Base-by-base conservation (phyloP, 805 yeast genomes). In the Wickerhamiella cacticola region DNA sequence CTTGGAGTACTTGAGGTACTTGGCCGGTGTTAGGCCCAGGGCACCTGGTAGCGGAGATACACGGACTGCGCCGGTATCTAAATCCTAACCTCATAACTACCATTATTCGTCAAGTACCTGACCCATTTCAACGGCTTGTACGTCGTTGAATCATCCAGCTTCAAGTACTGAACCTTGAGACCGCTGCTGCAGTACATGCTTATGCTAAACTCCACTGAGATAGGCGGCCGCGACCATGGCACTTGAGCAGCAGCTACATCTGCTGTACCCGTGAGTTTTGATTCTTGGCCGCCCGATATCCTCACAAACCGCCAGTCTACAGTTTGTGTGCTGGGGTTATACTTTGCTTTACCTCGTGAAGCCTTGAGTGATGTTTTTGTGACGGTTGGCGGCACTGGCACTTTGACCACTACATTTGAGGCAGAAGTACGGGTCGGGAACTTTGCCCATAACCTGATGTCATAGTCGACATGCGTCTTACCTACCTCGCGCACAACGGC, bases 71-170 rank as follows among this genome's bases (percentile, higher is more conserved):
- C n/a, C n/a, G n/a, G n/a, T 5, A 8, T 31, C 63, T 61, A 81
- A 53, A 78, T 78, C 48, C 96, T 69, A 8, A 85, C 71, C 52
- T 88, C 96, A 56, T 84, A 87, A 5, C 82, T 74, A 0, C 95
- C 95, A 0, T 89, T 78, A 51, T 72, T 75, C 1, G 89, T 72
- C 13, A 74, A 61, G 61, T 89, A 89, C 56, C 83, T 76, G 28
- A 88, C 94, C 94, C 94, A 86, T 61, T 88, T 89, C 19, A 83
- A 77, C 0, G 94, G 78, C 23, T 73, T 68, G 64, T 85, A 84
- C 48, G 75, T 75, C 56, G 65, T 57, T 62, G 72, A 66, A 66
- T 88, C 72, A 51, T 60, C 67, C 4, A 89, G 80, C 59, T 76
- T 78, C 55, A 88, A 68, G 60, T 75, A 82, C 52, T 81, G 73